These are phyloP conservation scores for Fusarium nurragi DNA, from an alignment of 2,329 filamentous ascomycete genomes.

Conservation along the genomic window DNA sequence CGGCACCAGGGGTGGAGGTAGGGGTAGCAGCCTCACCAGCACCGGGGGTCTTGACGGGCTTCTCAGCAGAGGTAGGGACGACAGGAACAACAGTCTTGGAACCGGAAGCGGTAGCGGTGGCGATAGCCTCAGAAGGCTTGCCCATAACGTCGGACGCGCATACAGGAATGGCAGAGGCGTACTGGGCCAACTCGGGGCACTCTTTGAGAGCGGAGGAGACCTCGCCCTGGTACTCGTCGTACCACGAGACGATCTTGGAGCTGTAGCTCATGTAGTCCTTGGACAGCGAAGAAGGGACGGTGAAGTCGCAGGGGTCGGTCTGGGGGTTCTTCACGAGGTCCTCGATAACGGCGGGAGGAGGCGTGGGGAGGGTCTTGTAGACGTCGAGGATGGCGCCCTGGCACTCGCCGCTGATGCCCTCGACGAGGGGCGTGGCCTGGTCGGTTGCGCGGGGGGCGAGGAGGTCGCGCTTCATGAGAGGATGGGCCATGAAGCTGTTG, in stretches of 20 bases:
- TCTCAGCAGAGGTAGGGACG: slow-evolving; percentile 2
- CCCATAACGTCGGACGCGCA: slow-evolving; percentile 34
- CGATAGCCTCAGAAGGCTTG: background rate
- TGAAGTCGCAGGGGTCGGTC: slow-evolving; percentile 49
- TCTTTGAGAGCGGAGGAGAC: slow-evolving; percentile 40
- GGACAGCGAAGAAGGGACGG: slow-evolving; percentile 46
- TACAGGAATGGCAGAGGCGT: slow-evolving; percentile 34
- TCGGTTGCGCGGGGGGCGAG: slow-evolving; percentile 43
- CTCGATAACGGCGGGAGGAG: slow-evolving; percentile 44
- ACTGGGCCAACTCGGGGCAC: slow-evolving; percentile 42
- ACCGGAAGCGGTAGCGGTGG: background rate
- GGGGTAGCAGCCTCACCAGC: background rate
- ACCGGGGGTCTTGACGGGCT: slow-evolving; percentile 12
- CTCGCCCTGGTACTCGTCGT: slow-evolving; percentile 41
- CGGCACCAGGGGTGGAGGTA: slow-evolving; percentile 6
- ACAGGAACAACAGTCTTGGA: background rate
- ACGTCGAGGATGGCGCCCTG: slow-evolving; percentile 37
- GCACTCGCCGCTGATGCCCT: slow-evolving; percentile 35
- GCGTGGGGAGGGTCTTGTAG: slow-evolving; percentile 45
- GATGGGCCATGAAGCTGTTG: slow-evolving; percentile 44
- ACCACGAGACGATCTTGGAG: slow-evolving; percentile 46
- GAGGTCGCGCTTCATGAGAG: slow-evolving; percentile 41
- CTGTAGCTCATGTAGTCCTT: slow-evolving; percentile 48
- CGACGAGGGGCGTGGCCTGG: background rate
- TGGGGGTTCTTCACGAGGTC: slow-evolving; percentile 39